Base-by-base conservation (phyloP, 164 flowering plant species). In the Cinnamomum micranthum region DNA sequence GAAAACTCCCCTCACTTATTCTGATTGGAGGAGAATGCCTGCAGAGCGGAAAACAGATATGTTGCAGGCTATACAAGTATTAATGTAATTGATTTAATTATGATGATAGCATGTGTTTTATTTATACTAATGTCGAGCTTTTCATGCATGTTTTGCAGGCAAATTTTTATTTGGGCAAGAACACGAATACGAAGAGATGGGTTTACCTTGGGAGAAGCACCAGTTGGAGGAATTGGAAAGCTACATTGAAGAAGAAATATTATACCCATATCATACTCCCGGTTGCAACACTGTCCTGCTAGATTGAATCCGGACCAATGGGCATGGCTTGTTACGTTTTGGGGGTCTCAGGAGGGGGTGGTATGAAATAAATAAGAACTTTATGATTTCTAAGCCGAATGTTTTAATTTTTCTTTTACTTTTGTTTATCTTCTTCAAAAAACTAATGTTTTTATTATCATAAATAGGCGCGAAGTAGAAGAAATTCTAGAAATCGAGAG, bases 281-380 rank as follows among this genome's bases (percentile, higher is more conserved):
- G 82, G 22, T 65, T 77, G 7, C 78, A 73, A 20, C 72, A 77
- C 47, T 51, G 68, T 68, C 72, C 73, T 50, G 73, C 41, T 59
- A 68, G 82, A 73, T 77, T 82, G 25, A 70, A n/a, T 71, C 31
- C 78, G 70, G 14, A 78, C 1, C 81, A 82, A 31, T 80, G 82
- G 82, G 69, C 59, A 13, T 17, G n/a, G 47, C 82, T 82, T 17
- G 62, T 82, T 28, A n/a, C 59, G 27, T 74, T 69, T 71, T 82
- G 82, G 82, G 71, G 65, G 65, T 71, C 82, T 28, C 78, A 80
- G 63, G 77, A 74, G 58, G n/a, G n/a, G n/a, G n/a, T n/a, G n/a
- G n/a, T n/a, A n/a, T n/a, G n/a, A n/a, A n/a, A n/a, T n/a, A n/a
- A 70, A 6, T 9, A 64, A 31, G 23, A 14, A 51, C 11, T 35